A percentile compares a stretch with the other conserved stretches of the same genome.
Evolutionary conservation across 2,329 filamentous ascomycete species (phyloP).

Genomic region (Calonectria ilicicola): DNA sequence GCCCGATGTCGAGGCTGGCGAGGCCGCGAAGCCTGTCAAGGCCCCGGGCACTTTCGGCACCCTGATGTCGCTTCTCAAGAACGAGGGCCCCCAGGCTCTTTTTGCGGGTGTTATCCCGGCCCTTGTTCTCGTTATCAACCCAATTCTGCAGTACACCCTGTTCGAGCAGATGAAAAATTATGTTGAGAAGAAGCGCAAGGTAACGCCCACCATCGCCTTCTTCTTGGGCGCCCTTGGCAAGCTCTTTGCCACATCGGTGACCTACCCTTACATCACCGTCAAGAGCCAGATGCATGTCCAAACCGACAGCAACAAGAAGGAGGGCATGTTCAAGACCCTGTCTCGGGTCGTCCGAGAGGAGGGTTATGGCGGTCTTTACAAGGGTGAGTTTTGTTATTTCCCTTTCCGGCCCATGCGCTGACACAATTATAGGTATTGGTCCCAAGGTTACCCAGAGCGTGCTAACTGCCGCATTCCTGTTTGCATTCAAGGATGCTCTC

Average conservation of each 20-base stretch:
- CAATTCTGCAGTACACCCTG: slow-evolving; percentile 97
- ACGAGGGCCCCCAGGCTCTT: slow-evolving; percentile 86
- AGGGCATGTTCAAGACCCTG: slow-evolving; percentile 84
- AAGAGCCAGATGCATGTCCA: slow-evolving; percentile 99
- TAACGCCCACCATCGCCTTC: slow-evolving; percentile 90
- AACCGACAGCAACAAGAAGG: slow-evolving; percentile 76
- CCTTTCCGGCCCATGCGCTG: slow-evolving; percentile 1
- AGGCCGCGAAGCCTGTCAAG: slow-evolving; percentile 54
- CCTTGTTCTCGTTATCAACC: slow-evolving; percentile 95
- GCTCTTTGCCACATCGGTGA: slow-evolving; percentile 91
- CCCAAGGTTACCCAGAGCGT: slow-evolving; percentile 98
- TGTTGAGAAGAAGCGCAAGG: slow-evolving; percentile 78
- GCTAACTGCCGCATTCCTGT: slow-evolving; percentile 93
- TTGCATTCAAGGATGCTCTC: slow-evolving; percentile 97
- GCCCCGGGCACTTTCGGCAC: slow-evolving; percentile 83
- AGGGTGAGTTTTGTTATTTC: slow-evolving; percentile 69
- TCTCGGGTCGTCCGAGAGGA: slow-evolving; percentile 86
- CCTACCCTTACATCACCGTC: slow-evolving; percentile 98
- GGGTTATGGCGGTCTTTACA: slow-evolving; percentile 93
- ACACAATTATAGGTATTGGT: slow-evolving; percentile 76
- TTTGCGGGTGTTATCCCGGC: slow-evolving; percentile 95
- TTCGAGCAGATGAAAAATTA: slow-evolving; percentile 98
- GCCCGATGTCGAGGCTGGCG: slow-evolving; percentile 56
- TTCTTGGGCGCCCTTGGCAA: slow-evolving; percentile 93
- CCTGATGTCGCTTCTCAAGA: slow-evolving; percentile 80